A percentile compares a stretch with the other conserved stretches of the same genome.
phyloP scores from a whole-genome alignment of 495 filamentous ascomycete genomes.

The Aspergillus panamensis region DNA sequence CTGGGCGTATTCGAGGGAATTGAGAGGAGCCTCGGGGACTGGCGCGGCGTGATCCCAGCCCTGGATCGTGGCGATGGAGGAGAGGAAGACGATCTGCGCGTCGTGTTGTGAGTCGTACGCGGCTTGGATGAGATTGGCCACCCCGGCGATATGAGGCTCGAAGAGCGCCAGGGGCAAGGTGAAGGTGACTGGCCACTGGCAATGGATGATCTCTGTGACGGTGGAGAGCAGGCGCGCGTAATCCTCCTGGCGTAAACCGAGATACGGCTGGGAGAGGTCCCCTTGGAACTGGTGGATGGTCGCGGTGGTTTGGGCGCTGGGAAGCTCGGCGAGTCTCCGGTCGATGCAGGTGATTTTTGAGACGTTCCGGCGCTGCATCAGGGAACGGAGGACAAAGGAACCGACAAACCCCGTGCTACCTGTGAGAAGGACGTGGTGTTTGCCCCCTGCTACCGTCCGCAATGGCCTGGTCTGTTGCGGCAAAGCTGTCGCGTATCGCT shows the following conservation, averaged over 20 bases:
- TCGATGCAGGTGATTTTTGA: conserved; percentile 50
- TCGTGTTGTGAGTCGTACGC: conserved; percentile 33
- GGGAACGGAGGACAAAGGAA: conserved; percentile 46
- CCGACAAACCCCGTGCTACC: conserved; percentile 55
- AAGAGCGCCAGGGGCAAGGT: conserved; percentile 51
- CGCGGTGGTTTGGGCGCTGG: background rate
- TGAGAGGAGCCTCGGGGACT: conserved; percentile 43
- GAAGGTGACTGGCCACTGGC: conserved; percentile 60
- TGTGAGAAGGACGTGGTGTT: conserved; percentile 44
- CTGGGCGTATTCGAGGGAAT: conserved; percentile 34
- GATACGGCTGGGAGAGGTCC: conserved; percentile 41
- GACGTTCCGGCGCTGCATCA: conserved; percentile 33
- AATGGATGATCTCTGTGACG: conserved; percentile 53
- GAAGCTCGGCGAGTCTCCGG: conserved; percentile 20
- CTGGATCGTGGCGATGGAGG: conserved; percentile 44
- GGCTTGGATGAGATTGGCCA: conserved; percentile 49
- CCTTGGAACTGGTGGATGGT: conserved; percentile 27
- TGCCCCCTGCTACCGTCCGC: background rate
- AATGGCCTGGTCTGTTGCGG: conserved; percentile 14
- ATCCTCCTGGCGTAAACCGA: conserved; percentile 37
- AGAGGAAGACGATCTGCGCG: conserved; percentile 50
- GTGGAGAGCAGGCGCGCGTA: conserved; percentile 37
- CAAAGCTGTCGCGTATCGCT: conserved; percentile 14
- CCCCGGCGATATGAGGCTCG: conserved; percentile 49
- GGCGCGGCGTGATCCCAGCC: conserved; percentile 28